Percentiles rank a stretch among this genome's conserved stretches.
Conservation (phyloP, 1,284 basidiomycete genomes). For the Filobasidium uniguttulatum region DNA sequence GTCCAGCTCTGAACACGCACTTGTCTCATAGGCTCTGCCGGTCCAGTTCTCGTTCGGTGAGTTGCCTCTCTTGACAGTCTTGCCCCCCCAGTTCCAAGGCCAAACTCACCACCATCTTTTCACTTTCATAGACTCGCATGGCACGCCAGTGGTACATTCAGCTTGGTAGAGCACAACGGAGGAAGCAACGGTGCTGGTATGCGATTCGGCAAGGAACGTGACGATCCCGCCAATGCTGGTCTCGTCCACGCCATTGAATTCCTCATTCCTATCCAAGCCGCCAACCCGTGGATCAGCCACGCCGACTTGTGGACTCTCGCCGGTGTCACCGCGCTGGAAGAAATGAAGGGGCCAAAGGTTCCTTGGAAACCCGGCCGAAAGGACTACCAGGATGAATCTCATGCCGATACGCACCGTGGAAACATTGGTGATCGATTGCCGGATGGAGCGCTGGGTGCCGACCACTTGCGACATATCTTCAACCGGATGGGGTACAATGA, state of each 20-base stretch:
- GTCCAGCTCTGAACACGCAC: neutral
- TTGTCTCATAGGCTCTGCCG: constrained; percentile 21
- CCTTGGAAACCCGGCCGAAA: constrained; percentile 41
- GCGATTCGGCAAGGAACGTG: constrained; percentile 38
- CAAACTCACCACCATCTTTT: neutral
- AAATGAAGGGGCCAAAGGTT: constrained; percentile 41
- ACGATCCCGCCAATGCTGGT: constrained; percentile 33
- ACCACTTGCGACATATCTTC: constrained; percentile 42
- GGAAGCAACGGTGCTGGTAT: constrained; percentile 42
- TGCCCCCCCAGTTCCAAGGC: too few species aligned
- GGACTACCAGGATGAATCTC: constrained; percentile 37
- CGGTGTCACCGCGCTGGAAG: constrained; percentile 41
- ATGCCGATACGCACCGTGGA: constrained; percentile 33
- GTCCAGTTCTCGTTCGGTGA: constrained; percentile 34
- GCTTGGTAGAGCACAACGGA: constrained; percentile 38
- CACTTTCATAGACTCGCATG: constrained; percentile 38
- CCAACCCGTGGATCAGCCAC: constrained; percentile 43
- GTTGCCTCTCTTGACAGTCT: neutral
- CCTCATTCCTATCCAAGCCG: constrained; percentile 40
- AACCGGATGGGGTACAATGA: constrained; percentile 44
- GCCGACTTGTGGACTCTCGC: constrained; percentile 41
- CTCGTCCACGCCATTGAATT: constrained; percentile 43
- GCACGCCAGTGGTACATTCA: constrained; percentile 42
- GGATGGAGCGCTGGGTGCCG: constrained; percentile 40
- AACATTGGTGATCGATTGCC: constrained; percentile 38